Base-by-base conservation (phyloP, 139 green algal genomes). In the Coelastrella sp. region DNA sequence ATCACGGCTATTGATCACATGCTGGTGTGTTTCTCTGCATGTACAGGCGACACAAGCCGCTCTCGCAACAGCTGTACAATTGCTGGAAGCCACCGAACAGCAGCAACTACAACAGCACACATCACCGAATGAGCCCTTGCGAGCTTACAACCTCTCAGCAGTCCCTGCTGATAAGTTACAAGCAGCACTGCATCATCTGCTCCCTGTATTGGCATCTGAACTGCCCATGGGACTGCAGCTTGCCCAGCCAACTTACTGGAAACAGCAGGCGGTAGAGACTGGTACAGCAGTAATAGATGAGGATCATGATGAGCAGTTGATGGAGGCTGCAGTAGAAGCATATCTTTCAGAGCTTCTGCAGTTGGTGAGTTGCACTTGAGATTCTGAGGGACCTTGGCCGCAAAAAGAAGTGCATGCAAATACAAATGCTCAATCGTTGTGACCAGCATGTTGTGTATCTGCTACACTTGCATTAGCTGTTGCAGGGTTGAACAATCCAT, bases 51-150 rank as follows among this genome's bases (percentile, higher is more conserved):
- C 63, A 72, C 32, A 30, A 27, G 7, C 63, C 37, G 25, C 15
- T 45, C 15, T 45, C 32, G 41, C 72, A 81, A 3, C 72, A 66
- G 41, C 72, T 50, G 35, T 17, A 51, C 32, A 78, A 51, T 25
- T 8, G 68, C 27, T 9, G 9, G 35, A 9, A 78, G 71, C 15
- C 37, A n/a, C 48, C 37, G 37, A 62, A 23, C 74, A 72, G 25
- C 74, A 69, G 5, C 48, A 69, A 27, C 74, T 53, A 23, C 19
- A 2, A 21, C 68, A 82, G 50, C 74, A 82, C 48, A 48, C 77
- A 68, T 15, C 45, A 43, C 41, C 68, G 62, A 37, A 67, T n/a
- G 38, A 32, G 6, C 6, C 64, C 11, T 50, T 48, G 30, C 6
- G 1, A 3, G 9, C 13, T 34, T 27, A 45, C 13, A 45, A 48